Conservation (phyloP, 805 yeast genomes). For the Diddensiella transvaalensis region DNA sequence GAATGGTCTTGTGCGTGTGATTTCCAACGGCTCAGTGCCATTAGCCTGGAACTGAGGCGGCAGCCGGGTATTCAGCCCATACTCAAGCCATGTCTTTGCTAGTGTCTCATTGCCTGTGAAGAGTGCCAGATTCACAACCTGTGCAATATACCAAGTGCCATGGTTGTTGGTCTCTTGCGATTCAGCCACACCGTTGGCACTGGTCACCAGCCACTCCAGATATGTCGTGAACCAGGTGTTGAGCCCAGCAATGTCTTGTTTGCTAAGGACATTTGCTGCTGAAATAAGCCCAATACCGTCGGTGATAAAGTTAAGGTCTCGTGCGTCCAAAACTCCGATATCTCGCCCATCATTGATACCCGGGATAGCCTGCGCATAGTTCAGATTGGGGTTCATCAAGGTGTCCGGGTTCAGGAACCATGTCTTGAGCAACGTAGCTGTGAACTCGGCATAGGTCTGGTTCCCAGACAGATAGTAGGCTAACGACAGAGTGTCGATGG, state of each 20-base stretch:
- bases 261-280: background rate
- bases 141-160: constrained; percentile 2
- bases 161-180: constrained; percentile 4
- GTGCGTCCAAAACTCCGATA: constrained; percentile 4
- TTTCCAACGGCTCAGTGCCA: background rate
- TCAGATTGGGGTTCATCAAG: constrained; percentile 6
- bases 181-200: constrained; percentile 1
- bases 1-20: constrained; percentile 2
- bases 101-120: background rate
- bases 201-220: background rate
- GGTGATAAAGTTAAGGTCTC: constrained; percentile 1
- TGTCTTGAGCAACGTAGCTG: background rate
- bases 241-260: background rate
- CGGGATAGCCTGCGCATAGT: constrained; percentile 7
- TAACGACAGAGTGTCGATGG: background rate
- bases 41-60: constrained; percentile 2
- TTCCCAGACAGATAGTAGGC: constrained; percentile 2
- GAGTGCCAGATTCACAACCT: background rate
- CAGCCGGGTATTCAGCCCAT: background rate
- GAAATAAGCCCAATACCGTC: background rate
- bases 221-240: background rate
- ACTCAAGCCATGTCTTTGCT: constrained; percentile 1
- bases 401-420: constrained; percentile 9
- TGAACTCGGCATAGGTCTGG: background rate
- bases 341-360: constrained; percentile 7